Base-by-base conservation (phyloP, 1,284 basidiomycete genomes). In the Apiotrichum gamsii region DNA sequence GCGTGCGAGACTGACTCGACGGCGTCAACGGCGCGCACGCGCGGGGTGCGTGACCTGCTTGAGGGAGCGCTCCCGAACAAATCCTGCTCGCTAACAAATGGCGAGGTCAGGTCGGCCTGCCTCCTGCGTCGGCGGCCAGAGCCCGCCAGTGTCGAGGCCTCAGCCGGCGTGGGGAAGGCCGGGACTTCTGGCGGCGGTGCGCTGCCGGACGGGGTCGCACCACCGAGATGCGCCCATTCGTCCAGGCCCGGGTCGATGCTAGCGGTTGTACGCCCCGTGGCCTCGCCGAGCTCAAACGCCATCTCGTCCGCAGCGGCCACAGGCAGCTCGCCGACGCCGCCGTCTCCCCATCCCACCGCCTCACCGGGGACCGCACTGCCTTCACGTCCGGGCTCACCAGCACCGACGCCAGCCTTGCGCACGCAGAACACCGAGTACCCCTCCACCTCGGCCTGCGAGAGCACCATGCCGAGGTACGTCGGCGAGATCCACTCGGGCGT, bases 341-440 rank as follows among this genome's bases (percentile, higher is more conserved):
- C 67, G 57, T 67, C 62, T 21, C 54, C 51, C 72, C 71, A 67
- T 35, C 69, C 62, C 31, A 56, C 53, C 3, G 50, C 61, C 45
- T 69, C 64, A n/a, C 49, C 58, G 4, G 50, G 38, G 24, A 49
- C 55, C 3, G 31, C 36, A 6, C 39, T 32, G 5, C 43, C 44
- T n/a, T n/a, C n/a, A n/a, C n/a, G n/a, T n/a, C n/a, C n/a, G 6
- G 30, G 13, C 20, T 57, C 55, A 8, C 50, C 45, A 3, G 38
- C 49, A 14, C 52, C 59, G 24, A 57, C 61, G 4, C 55, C 58
- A 1, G 60, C 56, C 35, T 55, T 56, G 11, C 79, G 74, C 1
- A 94, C 81, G 4, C 77, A 87, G 59, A 95, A 95, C 19, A 90
- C 84, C 16, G 88, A 90, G 70, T 94, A 95, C 1, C 90, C 90